These are phyloP conservation scores for Monilinia vaccinii-corymbosi DNA, from an alignment of 2,329 filamentous ascomycete species.

Conservation along the genomic window DNA sequence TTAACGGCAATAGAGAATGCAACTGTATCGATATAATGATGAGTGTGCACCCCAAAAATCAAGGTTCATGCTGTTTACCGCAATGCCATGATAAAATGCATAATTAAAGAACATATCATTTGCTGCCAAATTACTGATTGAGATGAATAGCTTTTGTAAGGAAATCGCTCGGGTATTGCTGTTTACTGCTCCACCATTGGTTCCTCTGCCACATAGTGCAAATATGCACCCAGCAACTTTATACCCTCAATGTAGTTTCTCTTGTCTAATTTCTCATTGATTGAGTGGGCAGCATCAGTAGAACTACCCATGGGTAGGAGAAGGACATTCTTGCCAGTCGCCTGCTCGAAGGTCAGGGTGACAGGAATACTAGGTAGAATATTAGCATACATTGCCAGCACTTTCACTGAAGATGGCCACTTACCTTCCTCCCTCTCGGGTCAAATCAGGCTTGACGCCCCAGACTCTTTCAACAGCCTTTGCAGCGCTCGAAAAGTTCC, in stretches of 20 bases:
- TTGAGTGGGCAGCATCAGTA: constrained; percentile 91
- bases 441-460: constrained; percentile 88
- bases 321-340: constrained; percentile 94
- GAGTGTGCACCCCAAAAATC: not conserved
- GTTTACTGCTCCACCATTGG: constrained; percentile 37
- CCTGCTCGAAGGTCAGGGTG: constrained; percentile 93
- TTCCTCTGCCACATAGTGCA: constrained; percentile 94
- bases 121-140: not conserved
- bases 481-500: constrained; percentile 91
- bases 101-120: not conserved
- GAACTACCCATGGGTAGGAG: constrained; percentile 95
- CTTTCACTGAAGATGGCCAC: constrained; percentile 24
- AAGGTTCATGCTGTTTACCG: not conserved
- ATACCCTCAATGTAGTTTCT: constrained; percentile 97
- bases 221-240: constrained; percentile 87
- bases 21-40: not conserved
- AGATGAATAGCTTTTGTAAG: not conserved
- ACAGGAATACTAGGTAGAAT: constrained; percentile 67
- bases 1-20: not conserved
- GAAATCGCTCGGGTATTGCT: not conserved
- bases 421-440: constrained; percentile 84
- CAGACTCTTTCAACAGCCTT: constrained; percentile 97
- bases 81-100: not conserved
- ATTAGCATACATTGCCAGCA: constrained; percentile 9
- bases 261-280: constrained; percentile 97